Evolutionary conservation across 202 grass and related monocot species (phyloP), one percentile per base, ranked within the genome.

Genomic region (Schoenoplectus tabernaemontani): DNA sequence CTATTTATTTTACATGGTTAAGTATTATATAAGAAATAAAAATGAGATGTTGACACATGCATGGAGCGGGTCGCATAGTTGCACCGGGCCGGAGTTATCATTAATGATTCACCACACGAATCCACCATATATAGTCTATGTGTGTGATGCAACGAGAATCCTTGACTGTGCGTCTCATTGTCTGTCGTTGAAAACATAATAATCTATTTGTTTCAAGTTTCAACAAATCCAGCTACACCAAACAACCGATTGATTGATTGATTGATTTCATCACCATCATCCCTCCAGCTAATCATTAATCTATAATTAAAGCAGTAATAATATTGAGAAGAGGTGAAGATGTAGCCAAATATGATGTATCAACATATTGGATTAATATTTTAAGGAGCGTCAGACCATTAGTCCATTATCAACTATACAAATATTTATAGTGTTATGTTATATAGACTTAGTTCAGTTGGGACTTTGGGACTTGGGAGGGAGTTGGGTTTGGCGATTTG

Each of bases 271-370:
- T 24, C 20, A 17, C 15, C 19, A 44, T 64, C 47, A 30, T 64
- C 34, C 20, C 41, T 39, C 4, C 23, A 62, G 1, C 59, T 47
- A 80, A 80, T 80, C 23, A 80, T 80, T 63, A 63, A 80, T 39
- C 22, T 28, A 80, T 64, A 80, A 80, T 80, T 48, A 47, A 47
- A n/a, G 36, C 36, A 78, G n/a, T 5, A 57, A 60, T 64, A 17
- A 79, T 79, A 79, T 43, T 47, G 4, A 53, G 50, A 53, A 28
- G 28, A 28, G 28, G 28, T 28, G 28, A 28, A 28, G 28, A 28
- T 28, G 28, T 28, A 28, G 28, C 28, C 28, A 28, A 28, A 28
- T 28, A 28, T 28, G 28, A 28, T 28, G 28, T 28, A 28, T 28
- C 28, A 28, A 28, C 28, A 28, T 28, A 28, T 28, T 28, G 28